These are phyloP conservation scores for Aspergillus jensenii DNA, from an alignment of 2,329 filamentous ascomycete genomes.

Conservation along the genomic window DNA sequence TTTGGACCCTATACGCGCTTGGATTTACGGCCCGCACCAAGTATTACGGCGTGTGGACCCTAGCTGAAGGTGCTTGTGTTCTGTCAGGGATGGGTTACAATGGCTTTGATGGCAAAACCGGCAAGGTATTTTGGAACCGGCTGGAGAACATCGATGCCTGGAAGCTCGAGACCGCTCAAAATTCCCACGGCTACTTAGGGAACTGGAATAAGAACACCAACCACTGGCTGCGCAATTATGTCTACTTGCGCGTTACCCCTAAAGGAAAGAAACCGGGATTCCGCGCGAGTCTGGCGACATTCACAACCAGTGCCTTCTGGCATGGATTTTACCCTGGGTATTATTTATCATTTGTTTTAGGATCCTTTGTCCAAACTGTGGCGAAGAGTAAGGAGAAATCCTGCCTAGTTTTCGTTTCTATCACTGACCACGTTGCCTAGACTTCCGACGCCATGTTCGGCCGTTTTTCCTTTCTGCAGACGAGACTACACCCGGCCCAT, in stretches of 20 bases:
- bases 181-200: slow-evolving; percentile 85
- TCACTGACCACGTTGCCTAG: slow-evolving; percentile 47
- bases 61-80: slow-evolving; percentile 94
- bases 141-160: slow-evolving; percentile 85
- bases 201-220: slow-evolving; percentile 99
- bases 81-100: slow-evolving; percentile 92
- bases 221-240: slow-evolving; percentile 91
- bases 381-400: slow-evolving; percentile 74
- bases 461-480: slow-evolving; percentile 88
- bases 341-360: slow-evolving; percentile 86
- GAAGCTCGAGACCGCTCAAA: slow-evolving; percentile 86
- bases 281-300: slow-evolving; percentile 88
- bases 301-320: slow-evolving; percentile 93
- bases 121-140: slow-evolving; percentile 85
- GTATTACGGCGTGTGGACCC: slow-evolving; percentile 93
- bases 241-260: slow-evolving; percentile 93
- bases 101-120: slow-evolving; percentile 80
- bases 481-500: slow-evolving; percentile 64
- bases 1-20: slow-evolving; percentile 81
- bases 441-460: slow-evolving; percentile 83
- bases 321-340: slow-evolving; percentile 98
- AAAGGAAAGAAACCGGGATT: slow-evolving; percentile 96
- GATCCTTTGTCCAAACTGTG: slow-evolving; percentile 85
- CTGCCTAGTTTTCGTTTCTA: slow-evolving; percentile 1
- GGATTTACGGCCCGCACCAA: slow-evolving; percentile 81